These are phyloP conservation scores for Wolfiporia cocos DNA, from an alignment of 1,284 basidiomycete genomes.

Conservation along the genomic window DNA sequence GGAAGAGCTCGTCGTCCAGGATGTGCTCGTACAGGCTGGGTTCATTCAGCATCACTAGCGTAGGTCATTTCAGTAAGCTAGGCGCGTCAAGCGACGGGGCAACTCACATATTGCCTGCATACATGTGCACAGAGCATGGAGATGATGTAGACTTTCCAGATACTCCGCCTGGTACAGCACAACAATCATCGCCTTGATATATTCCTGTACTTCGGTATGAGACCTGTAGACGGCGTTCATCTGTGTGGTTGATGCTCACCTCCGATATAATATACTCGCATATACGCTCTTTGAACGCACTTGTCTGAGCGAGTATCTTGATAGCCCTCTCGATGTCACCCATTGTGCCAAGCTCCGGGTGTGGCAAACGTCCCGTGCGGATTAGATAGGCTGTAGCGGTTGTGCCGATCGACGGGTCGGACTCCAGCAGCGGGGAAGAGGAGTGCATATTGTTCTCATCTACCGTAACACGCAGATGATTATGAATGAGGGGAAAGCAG, in stretches of 20 bases:
- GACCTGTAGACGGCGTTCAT: no score
- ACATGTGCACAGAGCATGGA: conserved; percentile 87
- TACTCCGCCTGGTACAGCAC: conserved; percentile 90
- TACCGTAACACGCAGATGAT: no score
- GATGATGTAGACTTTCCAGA: conserved; percentile 80
- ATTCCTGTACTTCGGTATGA: conserved; percentile 61
- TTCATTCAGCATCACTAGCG: conserved; percentile 91
- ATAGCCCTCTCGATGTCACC: conserved; percentile 74
- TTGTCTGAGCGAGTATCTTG: conserved; percentile 60
- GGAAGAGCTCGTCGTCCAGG: conserved; percentile 88
- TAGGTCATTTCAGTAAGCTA: conserved; percentile 7
- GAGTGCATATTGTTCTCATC: no score
- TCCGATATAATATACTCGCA: conserved; percentile 78
- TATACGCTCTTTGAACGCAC: conserved; percentile 69
- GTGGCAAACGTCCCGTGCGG: conserved; percentile 64
- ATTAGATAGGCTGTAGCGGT: conserved; percentile 57
- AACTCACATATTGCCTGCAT: conserved; percentile 93
- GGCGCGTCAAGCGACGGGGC: not conserved
- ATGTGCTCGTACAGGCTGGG: conserved; percentile 94
- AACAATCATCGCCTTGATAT: conserved; percentile 82
- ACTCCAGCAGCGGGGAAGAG: conserved; percentile 53
- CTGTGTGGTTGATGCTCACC: no score
- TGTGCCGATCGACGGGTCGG: conserved; percentile 55
- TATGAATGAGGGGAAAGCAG: no score
- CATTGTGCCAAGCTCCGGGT: conserved; percentile 66